Conservation (phyloP, 2,329 filamentous ascomycete species). For the Hymenotorrendiella dingleyae region DNA sequence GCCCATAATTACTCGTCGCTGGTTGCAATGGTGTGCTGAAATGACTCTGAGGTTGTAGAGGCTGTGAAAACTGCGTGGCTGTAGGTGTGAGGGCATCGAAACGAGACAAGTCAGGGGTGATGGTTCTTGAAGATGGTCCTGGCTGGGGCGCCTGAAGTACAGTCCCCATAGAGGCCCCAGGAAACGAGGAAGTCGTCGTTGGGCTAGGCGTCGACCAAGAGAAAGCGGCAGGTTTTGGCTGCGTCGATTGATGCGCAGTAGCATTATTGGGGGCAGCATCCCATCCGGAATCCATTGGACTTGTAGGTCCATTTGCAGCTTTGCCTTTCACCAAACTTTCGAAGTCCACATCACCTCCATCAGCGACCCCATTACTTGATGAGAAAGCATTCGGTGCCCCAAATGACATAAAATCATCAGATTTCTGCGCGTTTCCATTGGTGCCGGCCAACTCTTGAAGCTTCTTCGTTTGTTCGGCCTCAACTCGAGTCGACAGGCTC, state of each 20-base stretch:
- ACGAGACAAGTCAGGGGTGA: slow-evolving; percentile 51
- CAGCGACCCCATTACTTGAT: slow-evolving; percentile 42
- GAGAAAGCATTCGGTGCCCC: slow-evolving; percentile 55
- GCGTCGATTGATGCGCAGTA: slow-evolving; percentile 29
- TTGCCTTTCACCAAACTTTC: slow-evolving; percentile 83
- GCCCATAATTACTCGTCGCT: slow-evolving; percentile 11
- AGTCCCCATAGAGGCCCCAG: slow-evolving; percentile 15
- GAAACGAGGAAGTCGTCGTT: slow-evolving; percentile 26
- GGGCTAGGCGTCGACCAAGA: slow-evolving; percentile 58
- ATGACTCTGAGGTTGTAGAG: slow-evolving; percentile 39
- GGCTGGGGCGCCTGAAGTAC: slow-evolving; percentile 34
- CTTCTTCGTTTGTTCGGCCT: slow-evolving; percentile 83
- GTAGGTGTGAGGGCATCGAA: slow-evolving; percentile 53
- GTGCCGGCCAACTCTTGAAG: slow-evolving; percentile 72
- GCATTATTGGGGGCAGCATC: slow-evolving; percentile 36
- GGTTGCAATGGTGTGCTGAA: slow-evolving; percentile 12
- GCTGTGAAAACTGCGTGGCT: slow-evolving; percentile 58
- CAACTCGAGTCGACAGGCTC: slow-evolving; percentile 69
- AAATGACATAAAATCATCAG: slow-evolving; percentile 66
- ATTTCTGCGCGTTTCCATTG: slow-evolving; percentile 44
- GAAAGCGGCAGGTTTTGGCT: slow-evolving; percentile 44
- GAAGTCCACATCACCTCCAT: slow-evolving; percentile 76
- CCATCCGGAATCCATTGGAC: slow-evolving; percentile 45
- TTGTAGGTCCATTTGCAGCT: slow-evolving; percentile 29
- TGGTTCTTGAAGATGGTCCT: slow-evolving; percentile 42